Evolutionary conservation across 2,329 filamentous ascomycete genomes (phyloP).

Genomic region (Exophiala alcalophila): DNA sequence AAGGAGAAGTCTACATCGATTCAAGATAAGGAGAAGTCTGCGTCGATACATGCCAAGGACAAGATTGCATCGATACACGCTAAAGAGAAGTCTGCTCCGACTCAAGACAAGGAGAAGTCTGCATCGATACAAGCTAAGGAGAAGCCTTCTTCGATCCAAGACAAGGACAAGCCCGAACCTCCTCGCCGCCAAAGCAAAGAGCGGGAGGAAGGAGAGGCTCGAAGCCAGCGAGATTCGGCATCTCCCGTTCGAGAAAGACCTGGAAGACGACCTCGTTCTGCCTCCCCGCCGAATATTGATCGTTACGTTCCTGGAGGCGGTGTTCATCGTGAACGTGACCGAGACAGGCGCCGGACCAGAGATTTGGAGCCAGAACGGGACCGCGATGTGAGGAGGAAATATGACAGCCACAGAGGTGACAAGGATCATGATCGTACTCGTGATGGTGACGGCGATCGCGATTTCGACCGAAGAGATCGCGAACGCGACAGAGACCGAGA

Average conservation of each 20-base stretch:
- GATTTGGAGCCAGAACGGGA: slow-evolving; percentile 22
- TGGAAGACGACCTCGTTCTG: slow-evolving; percentile 32
- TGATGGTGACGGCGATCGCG: slow-evolving; percentile 24
- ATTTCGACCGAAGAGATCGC: slow-evolving; percentile 11
- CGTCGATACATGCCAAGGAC: background rate
- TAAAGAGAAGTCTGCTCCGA: slow-evolving; percentile 1
- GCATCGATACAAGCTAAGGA: no score
- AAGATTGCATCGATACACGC: no score
- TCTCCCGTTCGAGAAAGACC: slow-evolving; percentile 23
- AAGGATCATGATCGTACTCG: slow-evolving; percentile 25
- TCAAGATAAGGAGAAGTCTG: slow-evolving; percentile 2
- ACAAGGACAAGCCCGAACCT: slow-evolving; percentile 6
- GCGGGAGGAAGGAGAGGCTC: slow-evolving; percentile 30
- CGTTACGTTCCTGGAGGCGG: slow-evolving; percentile 44
- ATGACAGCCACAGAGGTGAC: slow-evolving; percentile 31
- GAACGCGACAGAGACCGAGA: slow-evolving; percentile 16
- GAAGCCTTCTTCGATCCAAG: slow-evolving; percentile 20
- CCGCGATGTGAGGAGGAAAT: slow-evolving; percentile 23
- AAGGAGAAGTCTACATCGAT: background rate
- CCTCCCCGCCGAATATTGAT: slow-evolving; percentile 39
- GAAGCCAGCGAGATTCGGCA: slow-evolving; percentile 22
- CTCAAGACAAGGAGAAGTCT: background rate
- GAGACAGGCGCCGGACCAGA: slow-evolving; percentile 26
- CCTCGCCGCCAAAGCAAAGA: slow-evolving; percentile 21
- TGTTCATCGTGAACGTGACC: slow-evolving; percentile 32